Conservation (phyloP, 148 eudicot genomes). For the Gaultheria prostrata region DNA sequence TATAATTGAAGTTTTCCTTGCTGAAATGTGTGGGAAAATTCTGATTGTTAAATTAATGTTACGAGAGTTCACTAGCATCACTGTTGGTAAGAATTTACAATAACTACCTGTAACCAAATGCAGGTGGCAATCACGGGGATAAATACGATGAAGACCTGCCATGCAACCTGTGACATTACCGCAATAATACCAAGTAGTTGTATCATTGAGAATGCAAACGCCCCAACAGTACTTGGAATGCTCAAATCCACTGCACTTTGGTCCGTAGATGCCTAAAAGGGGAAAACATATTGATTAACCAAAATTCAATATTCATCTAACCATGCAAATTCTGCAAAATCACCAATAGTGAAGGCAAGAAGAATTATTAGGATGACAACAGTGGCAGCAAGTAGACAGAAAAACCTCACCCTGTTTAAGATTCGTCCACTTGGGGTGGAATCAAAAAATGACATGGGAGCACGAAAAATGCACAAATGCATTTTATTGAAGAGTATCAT, state of each 20-base stretch:
- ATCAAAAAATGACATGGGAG: constrained; percentile 72
- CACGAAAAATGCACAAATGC: constrained; percentile 56
- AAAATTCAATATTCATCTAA: neutral
- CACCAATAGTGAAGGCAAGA: neutral
- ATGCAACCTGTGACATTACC: constrained; percentile 52
- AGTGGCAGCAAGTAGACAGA: neutral
- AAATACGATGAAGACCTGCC: constrained; percentile 52
- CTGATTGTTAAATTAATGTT: neutral
- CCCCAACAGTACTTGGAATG: constrained; percentile 27
- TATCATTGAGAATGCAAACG: constrained; percentile 35
- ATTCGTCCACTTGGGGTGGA: constrained; percentile 63
- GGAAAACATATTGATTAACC: neutral
- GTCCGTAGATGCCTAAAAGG: constrained; percentile 54
- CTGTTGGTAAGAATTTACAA: neutral
- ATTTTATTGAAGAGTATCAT: constrained; percentile 52
- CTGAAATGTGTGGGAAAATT: neutral
- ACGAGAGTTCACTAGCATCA: neutral
- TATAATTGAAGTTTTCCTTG: neutral
- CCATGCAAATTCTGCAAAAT: neutral
- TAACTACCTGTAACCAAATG: constrained; percentile 43
- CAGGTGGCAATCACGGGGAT: constrained; percentile 42
- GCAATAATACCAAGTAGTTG: constrained; percentile 44
- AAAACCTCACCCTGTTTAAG: constrained; percentile 45
- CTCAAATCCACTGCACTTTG: constrained; percentile 46
- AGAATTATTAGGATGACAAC: neutral